A percentile compares a stretch with the other conserved stretches of the same genome.
Conservation (phyloP, 495 filamentous ascomycete genomes). For the Aspergillus conjunctus region DNA sequence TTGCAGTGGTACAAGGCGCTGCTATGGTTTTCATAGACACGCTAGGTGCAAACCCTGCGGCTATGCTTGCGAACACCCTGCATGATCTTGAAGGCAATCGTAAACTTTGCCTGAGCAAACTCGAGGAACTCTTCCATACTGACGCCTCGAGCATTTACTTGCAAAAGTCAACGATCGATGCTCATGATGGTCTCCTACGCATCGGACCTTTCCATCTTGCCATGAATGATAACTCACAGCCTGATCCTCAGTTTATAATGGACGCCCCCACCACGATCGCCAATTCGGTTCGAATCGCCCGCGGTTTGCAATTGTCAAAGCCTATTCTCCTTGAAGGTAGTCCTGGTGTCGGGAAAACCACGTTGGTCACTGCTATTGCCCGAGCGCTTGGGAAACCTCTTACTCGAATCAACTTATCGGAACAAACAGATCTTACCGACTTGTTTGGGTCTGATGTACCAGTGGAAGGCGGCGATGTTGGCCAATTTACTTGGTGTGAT, state of each 20-base stretch:
- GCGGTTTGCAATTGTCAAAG: slow-evolving; percentile 86
- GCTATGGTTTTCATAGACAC: slow-evolving; percentile 96
- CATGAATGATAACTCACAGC: slow-evolving; percentile 46
- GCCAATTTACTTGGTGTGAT: slow-evolving; percentile 92
- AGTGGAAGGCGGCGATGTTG: slow-evolving; percentile 81
- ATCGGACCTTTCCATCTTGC: slow-evolving; percentile 75
- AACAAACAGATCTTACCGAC: slow-evolving; percentile 97
- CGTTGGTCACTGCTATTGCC: slow-evolving; percentile 82
- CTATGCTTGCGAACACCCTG: slow-evolving; percentile 67
- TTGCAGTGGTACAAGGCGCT: slow-evolving; percentile 79
- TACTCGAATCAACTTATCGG: slow-evolving; percentile 93
- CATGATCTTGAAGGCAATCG: slow-evolving; percentile 63
- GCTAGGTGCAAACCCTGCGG: slow-evolving; percentile 89
- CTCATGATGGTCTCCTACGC: slow-evolving; percentile 51
- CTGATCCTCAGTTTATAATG: slow-evolving; percentile 71
- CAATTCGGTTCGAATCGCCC: slow-evolving; percentile 86
- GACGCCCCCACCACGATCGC: slow-evolving; percentile 84
- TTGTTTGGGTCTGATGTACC: slow-evolving; percentile 97
- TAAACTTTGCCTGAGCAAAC: slow-evolving; percentile 67
- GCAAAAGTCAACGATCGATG: slow-evolving; percentile 49
- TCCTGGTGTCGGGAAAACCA: slow-evolving; percentile 97
- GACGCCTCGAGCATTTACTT: slow-evolving; percentile 67
- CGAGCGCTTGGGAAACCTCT: slow-evolving; percentile 74
- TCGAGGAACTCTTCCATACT: slow-evolving; percentile 64
- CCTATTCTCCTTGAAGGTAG: slow-evolving; percentile 94